Base-by-base conservation (phyloP, 805 yeast species). In the Hanseniaspora nectarophila region DNA sequence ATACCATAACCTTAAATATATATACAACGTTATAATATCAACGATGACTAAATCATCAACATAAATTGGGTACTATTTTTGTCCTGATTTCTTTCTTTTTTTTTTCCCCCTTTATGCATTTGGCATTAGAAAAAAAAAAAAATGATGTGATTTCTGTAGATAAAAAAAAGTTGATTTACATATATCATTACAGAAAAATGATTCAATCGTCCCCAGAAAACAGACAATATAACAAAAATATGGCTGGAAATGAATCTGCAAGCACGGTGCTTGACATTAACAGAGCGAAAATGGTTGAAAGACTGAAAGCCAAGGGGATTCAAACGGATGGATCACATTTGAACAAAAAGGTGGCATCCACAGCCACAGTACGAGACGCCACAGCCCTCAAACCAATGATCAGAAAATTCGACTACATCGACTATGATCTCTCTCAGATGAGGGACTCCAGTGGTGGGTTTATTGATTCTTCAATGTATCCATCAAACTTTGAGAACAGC, bases 401-500 rank as follows among this genome's bases (percentile, higher is more conserved):
- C 26, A 71, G 73, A 54, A 77, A 74, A 48, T 70, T 74, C 32
- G 88, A 83, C 58, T 85, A 83, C 61, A 84, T 85, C 29, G 92
- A 85, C 55, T 85, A 80, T 64, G 97, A 92, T 66, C 77, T 92
- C 58, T 77, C 97, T 2, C 83, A 87, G n/a, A 84, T 94, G 87
- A 77, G 78, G 56, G 96, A 92, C 59, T 71, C 83, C 1, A 75
- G 76, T 60, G 97, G 97, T 59, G 99, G 99, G 21, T 89, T 81
- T 62, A 70, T 89, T 28, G 53, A 49, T 35, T 24, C 46, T 1
- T 49, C 53, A 3, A 49, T 49, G 7, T 49, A 49, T 18, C 46
- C 53, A 1, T 49, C 53, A 5, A 42, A 42, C 13, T n/a, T 21
- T 13, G 53, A 49, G 29, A 21, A 32, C 20, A 44, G 47, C 28